phyloP scores from a whole-genome alignment of 371 early-diverging fungal species.

The Enterocytospora artemiae region DNA sequence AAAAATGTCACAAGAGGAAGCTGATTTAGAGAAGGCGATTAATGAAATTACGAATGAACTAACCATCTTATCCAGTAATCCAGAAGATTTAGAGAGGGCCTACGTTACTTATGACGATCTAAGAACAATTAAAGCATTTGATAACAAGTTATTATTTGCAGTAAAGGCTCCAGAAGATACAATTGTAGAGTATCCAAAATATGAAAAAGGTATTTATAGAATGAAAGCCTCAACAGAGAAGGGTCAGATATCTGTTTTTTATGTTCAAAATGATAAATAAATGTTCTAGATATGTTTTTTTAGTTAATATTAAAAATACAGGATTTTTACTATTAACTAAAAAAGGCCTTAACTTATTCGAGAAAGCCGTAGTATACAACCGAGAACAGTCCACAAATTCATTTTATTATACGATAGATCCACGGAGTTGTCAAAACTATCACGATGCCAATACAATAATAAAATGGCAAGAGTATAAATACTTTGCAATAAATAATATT shows the following conservation, averaged over 20 bases:
- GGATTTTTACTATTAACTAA: too few species aligned
- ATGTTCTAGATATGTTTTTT: not conserved
- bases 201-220: conserved; percentile 45
- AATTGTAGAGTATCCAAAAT: conserved; percentile 50
- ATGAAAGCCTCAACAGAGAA: conserved; percentile 39
- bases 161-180: conserved; percentile 56
- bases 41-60: conserved; percentile 44
- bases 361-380: too few species aligned
- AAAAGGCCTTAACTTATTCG: too few species aligned
- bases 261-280: conserved; percentile 31
- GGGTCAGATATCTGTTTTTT: conserved; percentile 54
- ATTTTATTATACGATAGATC: too few species aligned
- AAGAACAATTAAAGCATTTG: conserved; percentile 30
- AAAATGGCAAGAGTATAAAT: not conserved
- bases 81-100: conserved; percentile 49
- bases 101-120: conserved; percentile 57
- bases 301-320: too few species aligned
- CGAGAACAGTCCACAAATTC: too few species aligned
- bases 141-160: conserved; percentile 54
- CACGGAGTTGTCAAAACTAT: not conserved
- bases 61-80: conserved; percentile 32
- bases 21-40: conserved; percentile 38
- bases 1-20: not conserved
- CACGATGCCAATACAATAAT: not conserved
- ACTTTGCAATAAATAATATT: not conserved